phyloP scores from a whole-genome alignment of 257 asterid genomes.

The Mitragyna speciosa region DNA sequence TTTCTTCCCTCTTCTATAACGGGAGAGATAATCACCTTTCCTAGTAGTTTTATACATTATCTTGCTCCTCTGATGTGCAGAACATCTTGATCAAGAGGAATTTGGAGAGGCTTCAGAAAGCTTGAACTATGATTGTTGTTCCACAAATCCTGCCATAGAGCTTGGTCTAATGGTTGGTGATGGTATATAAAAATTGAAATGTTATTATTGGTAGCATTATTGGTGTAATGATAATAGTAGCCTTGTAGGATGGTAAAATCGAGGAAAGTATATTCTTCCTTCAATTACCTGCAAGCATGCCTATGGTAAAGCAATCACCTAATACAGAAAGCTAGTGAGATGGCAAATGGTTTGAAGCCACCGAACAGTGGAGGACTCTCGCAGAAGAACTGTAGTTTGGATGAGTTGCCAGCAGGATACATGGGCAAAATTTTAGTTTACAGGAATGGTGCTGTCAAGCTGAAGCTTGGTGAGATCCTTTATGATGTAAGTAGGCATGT shows the following conservation, averaged over 20 bases:
- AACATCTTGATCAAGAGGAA: conserved; percentile 70
- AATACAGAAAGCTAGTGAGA: conserved; percentile 29
- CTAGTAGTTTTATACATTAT: background rate
- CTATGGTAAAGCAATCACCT: conserved; percentile 34
- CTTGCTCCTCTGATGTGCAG: conserved; percentile 39
- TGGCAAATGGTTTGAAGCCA: conserved; percentile 26
- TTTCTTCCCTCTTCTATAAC: background rate
- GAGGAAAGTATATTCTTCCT: conserved; percentile 59
- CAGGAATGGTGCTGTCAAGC: conserved; percentile 69
- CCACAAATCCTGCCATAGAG: conserved; percentile 41
- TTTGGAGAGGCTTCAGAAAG: conserved; percentile 47
- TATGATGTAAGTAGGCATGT: conserved; percentile 59
- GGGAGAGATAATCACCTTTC: background rate
- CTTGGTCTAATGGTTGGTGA: conserved; percentile 71
- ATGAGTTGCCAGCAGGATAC: conserved; percentile 54
- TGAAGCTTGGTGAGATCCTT: conserved; percentile 78
- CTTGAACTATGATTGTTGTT: conserved; percentile 42
- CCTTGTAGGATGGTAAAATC: conserved; percentile 50
- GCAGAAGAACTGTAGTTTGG: conserved; percentile 37
- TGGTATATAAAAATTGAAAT: background rate
- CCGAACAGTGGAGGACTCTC: conserved; percentile 21
- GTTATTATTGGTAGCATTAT: background rate
- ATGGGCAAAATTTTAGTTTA: conserved; percentile 80
- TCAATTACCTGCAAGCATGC: conserved; percentile 63
- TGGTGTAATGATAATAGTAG: background rate